Conservation (phyloP, 78 protist genomes). For the slime mould (Dictyostelium discoideum) region DNA sequence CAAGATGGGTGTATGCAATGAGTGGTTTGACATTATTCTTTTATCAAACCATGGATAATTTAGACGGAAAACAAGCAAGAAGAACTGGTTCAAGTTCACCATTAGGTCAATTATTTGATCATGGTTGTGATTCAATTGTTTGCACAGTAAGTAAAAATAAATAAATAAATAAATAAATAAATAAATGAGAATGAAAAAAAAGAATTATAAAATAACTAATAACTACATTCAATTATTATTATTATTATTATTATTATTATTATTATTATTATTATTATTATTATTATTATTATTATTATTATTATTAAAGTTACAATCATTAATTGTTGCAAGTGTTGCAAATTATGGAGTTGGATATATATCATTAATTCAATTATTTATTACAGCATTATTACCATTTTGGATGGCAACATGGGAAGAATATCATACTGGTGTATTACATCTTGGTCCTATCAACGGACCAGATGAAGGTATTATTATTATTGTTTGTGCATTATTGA, state of each 20-base stretch:
- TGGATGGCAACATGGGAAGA: conserved; percentile 85
- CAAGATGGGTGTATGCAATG: conserved; percentile 67
- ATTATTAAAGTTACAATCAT: conserved; percentile 42
- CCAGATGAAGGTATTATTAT: conserved; percentile 80
- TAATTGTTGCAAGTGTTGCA: conserved; percentile 70
- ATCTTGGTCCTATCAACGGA: conserved; percentile 72
- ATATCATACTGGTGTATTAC: conserved; percentile 76
- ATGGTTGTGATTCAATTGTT: conserved; percentile 83
- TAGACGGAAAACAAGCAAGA: conserved; percentile 86
- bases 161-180: not conserved
- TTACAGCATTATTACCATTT: conserved; percentile 59
- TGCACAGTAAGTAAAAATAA: conserved; percentile 39
- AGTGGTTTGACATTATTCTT: conserved; percentile 73
- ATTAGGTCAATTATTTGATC: conserved; percentile 84
- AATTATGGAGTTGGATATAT: conserved; percentile 46
- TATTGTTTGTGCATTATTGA: conserved; percentile 13
- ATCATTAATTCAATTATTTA: conserved; percentile 37
- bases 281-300: not conserved
- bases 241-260: too few species aligned
- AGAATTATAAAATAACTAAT: not conserved
- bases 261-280: too few species aligned
- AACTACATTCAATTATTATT: too few species aligned
- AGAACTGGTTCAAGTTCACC: conserved; percentile 82
- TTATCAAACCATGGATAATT: conserved; percentile 83
- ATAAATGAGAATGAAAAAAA: too few species aligned